Evolutionary conservation across 345 rosid species (phyloP).

Genomic region (Brassica carinata): DNA sequence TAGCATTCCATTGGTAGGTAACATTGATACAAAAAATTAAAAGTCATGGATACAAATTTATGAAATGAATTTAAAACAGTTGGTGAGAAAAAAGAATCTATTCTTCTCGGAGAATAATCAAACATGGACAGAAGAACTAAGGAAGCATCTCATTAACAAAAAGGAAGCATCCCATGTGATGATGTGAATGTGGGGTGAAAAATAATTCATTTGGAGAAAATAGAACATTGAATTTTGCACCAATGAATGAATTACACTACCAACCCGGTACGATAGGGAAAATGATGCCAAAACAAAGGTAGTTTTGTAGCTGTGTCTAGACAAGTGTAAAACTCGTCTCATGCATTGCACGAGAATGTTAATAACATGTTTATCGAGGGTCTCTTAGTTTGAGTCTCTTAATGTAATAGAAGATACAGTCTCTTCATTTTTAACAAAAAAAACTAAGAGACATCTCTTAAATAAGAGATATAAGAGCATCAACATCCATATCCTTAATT

Average conservation of each 20-base stretch:
- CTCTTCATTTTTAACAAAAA: no score
- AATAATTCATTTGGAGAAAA: conserved; percentile 10
- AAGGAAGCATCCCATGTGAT: conserved; percentile 35
- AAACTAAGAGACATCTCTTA: no score
- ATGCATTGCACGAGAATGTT: not conserved
- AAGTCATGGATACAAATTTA: not conserved
- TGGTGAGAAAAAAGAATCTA: not conserved
- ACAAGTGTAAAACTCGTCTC: not conserved
- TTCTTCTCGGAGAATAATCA: conserved; percentile 21
- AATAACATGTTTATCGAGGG: no score
- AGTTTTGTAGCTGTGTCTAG: no score
- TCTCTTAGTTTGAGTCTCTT: no score
- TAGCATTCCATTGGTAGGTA: not conserved
- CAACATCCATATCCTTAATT: no score
- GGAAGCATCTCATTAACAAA: conserved; percentile 27
- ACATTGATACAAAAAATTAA: no score
- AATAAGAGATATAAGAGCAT: no score
- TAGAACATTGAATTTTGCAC: not conserved
- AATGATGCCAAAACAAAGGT: not conserved
- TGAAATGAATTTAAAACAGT: not conserved
- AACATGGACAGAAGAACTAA: conserved; percentile 28
- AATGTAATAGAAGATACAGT: no score
- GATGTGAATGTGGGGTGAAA: conserved; percentile 24
- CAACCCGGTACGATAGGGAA: not conserved
- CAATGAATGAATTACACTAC: not conserved